phyloP scores from a whole-genome alignment of 768 basidiomycete genomes.

The Amyloporia xantha region DNA sequence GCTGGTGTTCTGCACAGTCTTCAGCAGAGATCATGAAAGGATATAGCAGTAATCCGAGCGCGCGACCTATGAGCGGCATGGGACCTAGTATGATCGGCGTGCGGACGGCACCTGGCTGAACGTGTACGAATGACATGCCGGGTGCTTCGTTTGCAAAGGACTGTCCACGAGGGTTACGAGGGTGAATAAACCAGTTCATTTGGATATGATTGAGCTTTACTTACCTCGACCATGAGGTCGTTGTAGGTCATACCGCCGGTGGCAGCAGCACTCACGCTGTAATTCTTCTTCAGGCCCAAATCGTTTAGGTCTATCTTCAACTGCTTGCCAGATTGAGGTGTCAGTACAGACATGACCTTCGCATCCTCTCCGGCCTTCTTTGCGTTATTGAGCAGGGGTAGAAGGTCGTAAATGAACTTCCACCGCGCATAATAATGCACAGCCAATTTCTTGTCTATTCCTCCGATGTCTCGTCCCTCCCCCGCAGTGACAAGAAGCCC shows the following conservation, averaged over 20 bases:
- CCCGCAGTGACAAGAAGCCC: constrained; percentile 33
- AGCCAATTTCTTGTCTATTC: constrained; percentile 39
- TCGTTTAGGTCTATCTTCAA: constrained; percentile 38
- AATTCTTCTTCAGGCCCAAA: too few relatives aligned
- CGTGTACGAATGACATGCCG: constrained; percentile 37
- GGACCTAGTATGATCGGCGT: constrained; percentile 19
- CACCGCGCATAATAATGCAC: constrained; percentile 47
- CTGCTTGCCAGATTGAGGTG: constrained; percentile 24
- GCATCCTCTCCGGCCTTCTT: constrained; percentile 41
- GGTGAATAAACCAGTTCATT: neutral
- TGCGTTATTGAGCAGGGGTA: constrained; percentile 38
- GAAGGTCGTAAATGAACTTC: constrained; percentile 41
- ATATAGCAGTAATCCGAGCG: constrained; percentile 4
- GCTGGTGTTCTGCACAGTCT: constrained; percentile 14
- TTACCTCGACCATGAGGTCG: constrained; percentile 48
- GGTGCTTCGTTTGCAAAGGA: constrained; percentile 36
- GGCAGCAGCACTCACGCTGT: constrained; percentile 30
- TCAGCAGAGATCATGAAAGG: constrained; percentile 9
- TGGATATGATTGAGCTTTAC: neutral
- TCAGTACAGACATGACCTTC: constrained; percentile 40
- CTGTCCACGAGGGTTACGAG: constrained; percentile 5
- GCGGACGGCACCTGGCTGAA: constrained; percentile 34
- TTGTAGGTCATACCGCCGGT: constrained; percentile 37
- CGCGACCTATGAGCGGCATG: constrained; percentile 11
- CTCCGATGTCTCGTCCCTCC: constrained; percentile 38